A percentile compares a stretch with the other conserved stretches of the same genome.
Evolutionary conservation across 371 early-diverging fungal genomes (phyloP).

Genomic region (Mucor velutinosus): DNA sequence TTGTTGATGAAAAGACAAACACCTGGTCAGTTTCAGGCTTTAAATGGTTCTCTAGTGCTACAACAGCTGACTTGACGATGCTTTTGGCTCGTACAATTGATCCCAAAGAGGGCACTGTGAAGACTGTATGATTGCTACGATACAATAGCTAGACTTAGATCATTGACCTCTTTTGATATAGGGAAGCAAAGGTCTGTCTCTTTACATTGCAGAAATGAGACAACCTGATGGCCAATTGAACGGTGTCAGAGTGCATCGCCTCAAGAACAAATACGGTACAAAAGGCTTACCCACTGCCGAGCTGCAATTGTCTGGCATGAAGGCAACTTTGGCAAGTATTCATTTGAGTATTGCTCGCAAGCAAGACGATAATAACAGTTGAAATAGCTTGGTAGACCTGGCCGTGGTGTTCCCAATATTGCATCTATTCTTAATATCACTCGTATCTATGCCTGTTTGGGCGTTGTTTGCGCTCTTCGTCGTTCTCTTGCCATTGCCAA

Average conservation of each 20-base stretch:
- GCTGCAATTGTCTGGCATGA: constrained; percentile 57
- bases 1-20: constrained; percentile 36
- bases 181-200: constrained; percentile 62
- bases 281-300: constrained; percentile 77
- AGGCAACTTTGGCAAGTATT: constrained; percentile 50
- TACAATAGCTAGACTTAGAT: background rate
- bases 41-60: constrained; percentile 78
- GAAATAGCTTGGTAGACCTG: constrained; percentile 42
- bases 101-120: constrained; percentile 37
- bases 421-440: constrained; percentile 69
- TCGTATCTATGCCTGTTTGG: constrained; percentile 62
- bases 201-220: constrained; percentile 64
- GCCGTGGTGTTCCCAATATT: constrained; percentile 65
- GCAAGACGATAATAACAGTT: background rate
- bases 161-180: background rate
- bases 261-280: constrained; percentile 73
- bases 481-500: constrained; percentile 57
- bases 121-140: constrained; percentile 12
- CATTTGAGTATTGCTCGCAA: background rate
- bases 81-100: constrained; percentile 62
- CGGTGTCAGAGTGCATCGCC: constrained; percentile 62
- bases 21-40: constrained; percentile 64
- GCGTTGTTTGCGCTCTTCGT: constrained; percentile 49
- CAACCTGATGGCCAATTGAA: constrained; percentile 57
- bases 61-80: constrained; percentile 70